Base-by-base conservation (phyloP, 129 eudicot genomes). In the Gnaphalium uliginosum region DNA sequence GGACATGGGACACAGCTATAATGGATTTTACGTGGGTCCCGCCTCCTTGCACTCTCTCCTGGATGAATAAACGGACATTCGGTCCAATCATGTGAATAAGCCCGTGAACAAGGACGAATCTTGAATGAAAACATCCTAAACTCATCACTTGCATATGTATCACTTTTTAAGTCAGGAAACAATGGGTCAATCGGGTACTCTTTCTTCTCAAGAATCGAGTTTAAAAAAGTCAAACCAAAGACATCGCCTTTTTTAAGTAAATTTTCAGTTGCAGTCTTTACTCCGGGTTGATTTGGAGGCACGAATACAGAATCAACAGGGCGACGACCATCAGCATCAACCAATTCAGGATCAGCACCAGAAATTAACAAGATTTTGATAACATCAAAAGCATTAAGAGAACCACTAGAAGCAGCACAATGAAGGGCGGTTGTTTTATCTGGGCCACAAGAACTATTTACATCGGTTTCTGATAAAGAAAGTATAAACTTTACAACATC, bases 51-150 rank as follows among this genome's bases (percentile, higher is more conserved):
- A 29, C 79, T 84, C 41, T 84, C 87, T 6, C 87, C 87, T 9
- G 84, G 87, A 51, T 84, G 87, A 57, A 80, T 80, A 80, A 84
- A 84, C 10, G 84, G 84, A 79, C 87, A 84, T 66, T 80, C 85
- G 2, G 87, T 79, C 87, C 87, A 84, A 59, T 84, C 87, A 69
- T 84, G 87, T 24, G 87, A 80, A 64, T 84, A 84, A 32, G 82
- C 87, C 30, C 87, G 82, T 32, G 87, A 84, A 66, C 87, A 84
- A 18, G 87, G 85, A 7, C 79, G 84, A 35, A 80, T 58, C 66
- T 84, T 84, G 68, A 80, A 84, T 1, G 84, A 71, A 68, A 63
- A 84, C 84, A 84, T 84, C 24, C 84, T 73, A 53, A 84, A 84
- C 46, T 84, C 87, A 60, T 84, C 87, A 24, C 76, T 79, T 1